Evolutionary conservation across 345 rosid species (phyloP).

Genomic region (Arabis alpina): DNA sequence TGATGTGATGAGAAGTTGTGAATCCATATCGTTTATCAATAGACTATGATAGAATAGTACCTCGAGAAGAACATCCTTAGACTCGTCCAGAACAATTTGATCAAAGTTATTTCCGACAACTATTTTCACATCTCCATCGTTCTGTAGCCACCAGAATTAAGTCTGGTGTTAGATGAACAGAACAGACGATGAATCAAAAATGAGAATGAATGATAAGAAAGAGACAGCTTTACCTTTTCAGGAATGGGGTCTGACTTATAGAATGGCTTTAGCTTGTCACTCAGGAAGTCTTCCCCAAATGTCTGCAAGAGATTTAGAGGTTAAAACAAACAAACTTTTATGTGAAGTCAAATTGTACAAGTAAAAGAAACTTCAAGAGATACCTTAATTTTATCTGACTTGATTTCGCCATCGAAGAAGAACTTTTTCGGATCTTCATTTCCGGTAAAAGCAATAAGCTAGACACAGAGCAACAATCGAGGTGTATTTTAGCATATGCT

Average conservation of each 20-base stretch:
- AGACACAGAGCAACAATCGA: slow-evolving; percentile 21
- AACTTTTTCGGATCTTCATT: slow-evolving; percentile 79
- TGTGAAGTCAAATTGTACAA: background rate
- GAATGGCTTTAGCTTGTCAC: slow-evolving; percentile 87
- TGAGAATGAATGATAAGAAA: slow-evolving; percentile 29
- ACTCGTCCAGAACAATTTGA: slow-evolving; percentile 88
- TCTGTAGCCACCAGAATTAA: slow-evolving; percentile 51
- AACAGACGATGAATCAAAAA: slow-evolving; percentile 1
- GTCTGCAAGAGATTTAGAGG: slow-evolving; percentile 46
- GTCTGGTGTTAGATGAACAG: slow-evolving; percentile 22
- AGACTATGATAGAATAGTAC: slow-evolving; percentile 43
- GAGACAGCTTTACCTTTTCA: slow-evolving; percentile 56
- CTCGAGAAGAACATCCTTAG: slow-evolving; percentile 98
- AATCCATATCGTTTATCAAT: slow-evolving; percentile 2
- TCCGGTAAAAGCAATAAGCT: slow-evolving; percentile 91
- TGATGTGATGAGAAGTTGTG: slow-evolving; percentile 1
- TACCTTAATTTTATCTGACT: slow-evolving; percentile 81
- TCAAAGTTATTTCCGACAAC: slow-evolving; percentile 95
- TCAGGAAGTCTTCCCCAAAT: slow-evolving; percentile 72
- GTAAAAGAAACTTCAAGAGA: slow-evolving; percentile 19
- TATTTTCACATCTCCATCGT: slow-evolving; percentile 93
- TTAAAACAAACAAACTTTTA: slow-evolving; percentile 9
- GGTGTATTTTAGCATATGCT: slow-evolving; percentile 14
- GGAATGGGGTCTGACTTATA: slow-evolving; percentile 95
- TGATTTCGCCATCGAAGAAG: slow-evolving; percentile 65